These are phyloP conservation scores for Trichoderma sp. DNA, from an alignment of 2,329 filamentous ascomycete species.

Conservation along the genomic window DNA sequence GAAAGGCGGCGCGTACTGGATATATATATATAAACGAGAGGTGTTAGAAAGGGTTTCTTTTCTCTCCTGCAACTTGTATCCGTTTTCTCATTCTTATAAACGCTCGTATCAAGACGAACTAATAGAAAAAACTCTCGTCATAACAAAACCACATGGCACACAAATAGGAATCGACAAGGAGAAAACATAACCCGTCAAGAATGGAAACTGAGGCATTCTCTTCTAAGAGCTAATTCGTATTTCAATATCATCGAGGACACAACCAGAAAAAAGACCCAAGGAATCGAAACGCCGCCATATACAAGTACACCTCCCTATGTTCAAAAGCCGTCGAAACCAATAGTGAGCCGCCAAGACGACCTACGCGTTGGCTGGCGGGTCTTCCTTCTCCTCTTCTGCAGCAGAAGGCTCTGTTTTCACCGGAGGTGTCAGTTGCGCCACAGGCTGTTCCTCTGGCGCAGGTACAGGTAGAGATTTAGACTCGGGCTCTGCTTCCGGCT, in stretches of 20 bases:
- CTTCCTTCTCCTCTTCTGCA: slow-evolving; percentile 13
- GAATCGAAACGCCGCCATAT: slow-evolving; percentile 1
- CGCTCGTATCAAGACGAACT: not conserved
- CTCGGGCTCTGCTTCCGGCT: not conserved
- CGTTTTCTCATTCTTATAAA: not conserved
- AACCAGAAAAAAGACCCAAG: not conserved
- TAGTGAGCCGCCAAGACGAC: slow-evolving; percentile 17
- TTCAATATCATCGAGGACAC: not conserved
- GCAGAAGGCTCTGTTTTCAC: not conserved
- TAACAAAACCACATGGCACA: not conserved
- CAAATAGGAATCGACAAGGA: not conserved
- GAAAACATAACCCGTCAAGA: not conserved
- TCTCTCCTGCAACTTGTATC: not conserved
- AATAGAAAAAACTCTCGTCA: not conserved
- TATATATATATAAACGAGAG: not conserved
- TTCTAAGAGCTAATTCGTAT: not conserved
- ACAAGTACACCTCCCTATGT: not conserved
- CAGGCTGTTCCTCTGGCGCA: not conserved
- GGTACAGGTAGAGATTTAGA: not conserved
- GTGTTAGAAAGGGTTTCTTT: not conserved
- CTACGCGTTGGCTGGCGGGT: slow-evolving; percentile 21
- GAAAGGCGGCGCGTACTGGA: not conserved
- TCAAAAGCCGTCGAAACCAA: not conserved
- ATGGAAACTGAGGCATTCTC: not conserved
- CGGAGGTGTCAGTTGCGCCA: not conserved